Evolutionary conservation across 192 early-diverging fungal species (phyloP), one percentile per base, ranked within the genome.

Genomic region (Coemansia sp.): DNA sequence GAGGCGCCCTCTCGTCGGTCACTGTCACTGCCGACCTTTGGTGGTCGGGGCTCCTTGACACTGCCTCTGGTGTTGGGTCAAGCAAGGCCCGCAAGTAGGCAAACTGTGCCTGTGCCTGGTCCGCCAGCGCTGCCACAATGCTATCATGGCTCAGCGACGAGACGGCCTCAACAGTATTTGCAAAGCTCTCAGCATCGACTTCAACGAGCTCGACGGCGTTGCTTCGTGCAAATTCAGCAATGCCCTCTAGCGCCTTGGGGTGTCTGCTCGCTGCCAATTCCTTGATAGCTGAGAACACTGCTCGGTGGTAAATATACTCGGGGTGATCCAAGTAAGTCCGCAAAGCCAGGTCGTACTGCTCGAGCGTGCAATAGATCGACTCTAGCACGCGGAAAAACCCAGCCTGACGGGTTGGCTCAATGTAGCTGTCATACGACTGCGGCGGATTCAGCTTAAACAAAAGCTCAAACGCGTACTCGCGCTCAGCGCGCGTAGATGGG

Each of bases 321-420:
- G 69, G 66, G n/a, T 76, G 69, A 20, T 81, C 78, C 63, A 81
- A 43, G 23, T 71, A 76, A 2, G 78, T 81, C 45, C 63, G 62
- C 67, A 81, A 37, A 5, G 74, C 78, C 38, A 57, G 20, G 14
- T 69, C 78, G 36, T 72, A 69, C 60, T 72, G 69, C 11, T 43
- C 73, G 6, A 75, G 43, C 24, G 46, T 58, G 40, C 14, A 48
- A 18, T 81, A 81, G 14, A 76, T 76, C 56, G 65, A 48, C 64
- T 81, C 78, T 0, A 81, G 70, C 37, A 76, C 79, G 21, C 79
- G 73, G 58, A 67, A 76, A 46, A 81, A 81, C 24, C 74, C 70
- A 5, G 79, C 79, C 21, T 34, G 18, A 11, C 74, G 69, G 16
- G 63, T 62, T 1, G 56, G 69, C 18, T 72, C 70, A 34, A 81